Base-by-base conservation (phyloP, 2,329 filamentous ascomycete genomes). In the Dactylellina haptotyla region DNA sequence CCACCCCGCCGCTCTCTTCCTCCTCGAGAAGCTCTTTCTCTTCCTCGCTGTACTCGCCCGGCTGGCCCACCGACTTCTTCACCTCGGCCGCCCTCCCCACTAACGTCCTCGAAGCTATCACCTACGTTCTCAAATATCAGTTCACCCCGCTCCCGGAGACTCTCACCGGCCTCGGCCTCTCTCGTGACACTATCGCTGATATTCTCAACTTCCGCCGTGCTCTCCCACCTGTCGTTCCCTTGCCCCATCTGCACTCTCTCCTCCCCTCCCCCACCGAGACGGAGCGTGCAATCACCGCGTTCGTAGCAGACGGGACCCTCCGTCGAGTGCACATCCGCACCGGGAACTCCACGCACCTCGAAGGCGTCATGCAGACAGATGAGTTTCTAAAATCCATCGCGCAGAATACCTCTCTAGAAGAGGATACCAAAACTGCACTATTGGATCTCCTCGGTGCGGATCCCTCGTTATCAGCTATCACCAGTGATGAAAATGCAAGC, bases 111-210 rank as follows among this genome's bases (percentile, higher is more conserved):
- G 54, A 62, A 20, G 62, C 67, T 16, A 69, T 75, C 14, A 30
- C 34, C 12, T 70, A 67, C 30, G 46, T 69, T 8, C 51, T 63
- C 6, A 45, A 32, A 0, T 14, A 73, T 32, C 61, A 61, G 20
- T 75, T 75, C 69, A 63, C 62, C 20, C 69, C 74, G 8, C 56
- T 75, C 10, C 74, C 74, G 4, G 62, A 62, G 37, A 70, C 69
- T 37, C 69, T 75, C 37, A 63, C 56, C n/a, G 70, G 70, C 28
- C 58, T 74, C 12, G 74, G 74, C 20, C 25, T 75, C n/a, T 75
- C 74, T 14, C 62, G 67, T 14, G 57, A 66, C 10, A 30, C 53
- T 20, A 56, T 70, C 45, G 62, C 74, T n/a, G 74, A 75, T 4
- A 50, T 70, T 16, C 51, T 74, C 12, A 62, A 63, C 26, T 70